Evolutionary conservation across 768 basidiomycete species (phyloP), one percentile per base, ranked within the genome.

Genomic region (Tricholoma furcatifolium): DNA sequence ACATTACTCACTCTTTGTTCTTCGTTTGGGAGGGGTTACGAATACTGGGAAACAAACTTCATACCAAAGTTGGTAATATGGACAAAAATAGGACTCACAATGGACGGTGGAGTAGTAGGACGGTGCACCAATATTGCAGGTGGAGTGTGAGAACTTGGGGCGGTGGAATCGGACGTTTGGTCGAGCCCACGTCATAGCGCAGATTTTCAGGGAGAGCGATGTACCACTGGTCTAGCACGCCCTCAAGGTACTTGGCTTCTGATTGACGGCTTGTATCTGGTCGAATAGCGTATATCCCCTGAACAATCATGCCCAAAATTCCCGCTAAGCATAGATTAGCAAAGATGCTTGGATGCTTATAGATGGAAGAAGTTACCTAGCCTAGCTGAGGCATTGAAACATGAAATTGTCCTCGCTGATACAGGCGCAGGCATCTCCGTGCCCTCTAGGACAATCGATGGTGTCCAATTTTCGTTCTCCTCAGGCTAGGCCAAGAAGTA

Each of bases 91-190:
- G 52, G 20, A 74, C 87, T 70, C 65, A 90, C 88, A 91, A 91
- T 10, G 89, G 89, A 15, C 89, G 80, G 65, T 91, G 88, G 45
- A 91, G 68, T 24, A 92, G 63, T 30, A 92, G 65, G 20, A 85
- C 82, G 10, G 87, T 81, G 62, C 87, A 88, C 90, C 90, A 92
- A 62, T 91, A 91, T 61, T 89, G 86, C 88, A 91, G 87, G 62
- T 91, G 89, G 45, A 92, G 70, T 36, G 85, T 87, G 51, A 91
- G 69, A 21, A 88, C 69, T 58, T 88, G 84, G 4, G 88, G 87
- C 2, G 77, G 77, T 6, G 80, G 80, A 17, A 73, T 64, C 14
- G 67, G 64, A 17, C 68, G 67, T 64, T 69, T 80, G 52, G 66
- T 64, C 12, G 75, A 69, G 14, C 74, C 77, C 21, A 79, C 70